Conservation (phyloP, 2,329 filamentous ascomycete species). For the Stromatinia cepivora region DNA sequence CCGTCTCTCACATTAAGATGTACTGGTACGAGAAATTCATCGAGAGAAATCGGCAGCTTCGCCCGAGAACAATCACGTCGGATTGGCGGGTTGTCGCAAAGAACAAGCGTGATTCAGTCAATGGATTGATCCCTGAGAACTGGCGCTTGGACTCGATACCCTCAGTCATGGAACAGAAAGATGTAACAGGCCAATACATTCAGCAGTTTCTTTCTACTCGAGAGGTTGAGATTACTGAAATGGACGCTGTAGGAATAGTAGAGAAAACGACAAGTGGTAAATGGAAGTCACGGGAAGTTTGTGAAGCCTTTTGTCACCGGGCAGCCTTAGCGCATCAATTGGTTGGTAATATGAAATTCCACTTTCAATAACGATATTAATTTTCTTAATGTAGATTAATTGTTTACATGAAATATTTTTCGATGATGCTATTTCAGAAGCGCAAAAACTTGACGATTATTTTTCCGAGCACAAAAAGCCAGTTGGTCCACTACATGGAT, state of each 20-base stretch:
- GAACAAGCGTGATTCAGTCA: constrained; percentile 55
- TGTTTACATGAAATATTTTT: constrained; percentile 61
- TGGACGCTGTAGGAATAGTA: constrained; percentile 57
- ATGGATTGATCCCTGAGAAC: constrained; percentile 55
- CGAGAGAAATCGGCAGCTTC: background rate
- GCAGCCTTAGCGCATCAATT: constrained; percentile 57
- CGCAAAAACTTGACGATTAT: constrained; percentile 54
- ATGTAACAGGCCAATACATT: constrained; percentile 57
- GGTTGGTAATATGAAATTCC: constrained; percentile 49
- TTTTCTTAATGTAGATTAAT: constrained; percentile 48
- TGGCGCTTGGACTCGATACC: constrained; percentile 52
- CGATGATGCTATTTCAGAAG: constrained; percentile 51
- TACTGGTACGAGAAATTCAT: constrained; percentile 5
- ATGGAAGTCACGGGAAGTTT: constrained; percentile 58
- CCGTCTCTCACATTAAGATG: background rate
- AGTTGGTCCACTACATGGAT: constrained; percentile 45
- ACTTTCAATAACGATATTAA: constrained; percentile 48
- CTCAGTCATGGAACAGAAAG: constrained; percentile 49
- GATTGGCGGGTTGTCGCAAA: constrained; percentile 53
- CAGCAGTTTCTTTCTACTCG: constrained; percentile 53
- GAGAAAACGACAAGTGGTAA: constrained; percentile 52
- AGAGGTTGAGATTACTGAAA: constrained; percentile 62
- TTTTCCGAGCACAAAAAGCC: constrained; percentile 43
- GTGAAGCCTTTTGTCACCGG: constrained; percentile 54
- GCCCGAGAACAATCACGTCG: constrained; percentile 21